Conservation (phyloP, 2,329 filamentous ascomycete species). For the Leptosphaerulina australis region DNA sequence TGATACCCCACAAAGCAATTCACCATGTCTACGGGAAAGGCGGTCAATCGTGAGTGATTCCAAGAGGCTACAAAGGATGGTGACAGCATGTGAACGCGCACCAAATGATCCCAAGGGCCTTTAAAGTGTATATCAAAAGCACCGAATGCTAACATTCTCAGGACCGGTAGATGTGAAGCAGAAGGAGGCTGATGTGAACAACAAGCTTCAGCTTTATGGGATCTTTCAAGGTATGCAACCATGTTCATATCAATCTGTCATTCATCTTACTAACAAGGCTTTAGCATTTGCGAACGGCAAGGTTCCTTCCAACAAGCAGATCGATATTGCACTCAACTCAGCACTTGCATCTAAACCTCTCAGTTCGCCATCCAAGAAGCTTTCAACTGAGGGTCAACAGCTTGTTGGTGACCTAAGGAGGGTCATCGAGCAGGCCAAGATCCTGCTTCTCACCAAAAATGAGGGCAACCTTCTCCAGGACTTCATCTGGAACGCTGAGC, state of each 20-base stretch:
- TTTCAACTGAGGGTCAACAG: constrained; percentile 81
- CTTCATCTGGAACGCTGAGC: constrained; percentile 92
- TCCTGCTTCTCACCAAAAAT: constrained; percentile 89
- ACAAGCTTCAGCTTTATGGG: constrained; percentile 93
- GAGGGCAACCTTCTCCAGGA: constrained; percentile 93
- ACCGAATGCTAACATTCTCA: constrained; percentile 60
- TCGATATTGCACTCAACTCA: constrained; percentile 92
- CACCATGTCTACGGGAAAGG: constrained; percentile 35
- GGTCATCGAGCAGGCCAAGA: constrained; percentile 83
- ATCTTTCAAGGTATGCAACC: constrained; percentile 69
- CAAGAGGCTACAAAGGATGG: background rate
- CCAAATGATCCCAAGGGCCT: background rate
- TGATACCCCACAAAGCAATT: constrained; percentile 32
- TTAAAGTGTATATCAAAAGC: background rate
- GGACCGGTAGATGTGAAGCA: constrained; percentile 70
- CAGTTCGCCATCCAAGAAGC: constrained; percentile 71
- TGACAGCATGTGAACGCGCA: background rate
- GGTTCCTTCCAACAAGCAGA: constrained; percentile 92
- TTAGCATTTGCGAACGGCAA: constrained; percentile 86
- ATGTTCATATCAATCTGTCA: background rate
- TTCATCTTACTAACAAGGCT: constrained; percentile 20
- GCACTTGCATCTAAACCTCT: constrained; percentile 75
- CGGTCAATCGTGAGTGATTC: constrained; percentile 36
- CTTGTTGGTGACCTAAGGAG: constrained; percentile 78
- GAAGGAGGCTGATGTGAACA: constrained; percentile 85